phyloP scores from a whole-genome alignment of 345 rosid species.

The Acer campestre region DNA sequence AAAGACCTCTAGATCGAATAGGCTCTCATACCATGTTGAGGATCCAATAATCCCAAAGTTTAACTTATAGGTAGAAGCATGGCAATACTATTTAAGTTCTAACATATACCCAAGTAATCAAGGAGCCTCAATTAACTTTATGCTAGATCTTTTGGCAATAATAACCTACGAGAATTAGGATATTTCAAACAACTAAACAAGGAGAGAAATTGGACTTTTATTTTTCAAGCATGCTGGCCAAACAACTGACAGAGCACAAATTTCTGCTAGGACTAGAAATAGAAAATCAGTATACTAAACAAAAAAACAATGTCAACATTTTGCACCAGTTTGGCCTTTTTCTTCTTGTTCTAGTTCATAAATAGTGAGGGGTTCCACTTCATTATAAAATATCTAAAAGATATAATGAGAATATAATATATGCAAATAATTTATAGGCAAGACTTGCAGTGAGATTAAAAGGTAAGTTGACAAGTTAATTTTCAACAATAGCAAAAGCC shows the following conservation, averaged over 20 bases:
- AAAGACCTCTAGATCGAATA: not conserved
- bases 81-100: not conserved
- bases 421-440: not conserved
- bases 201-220: not conserved
- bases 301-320: not conserved
- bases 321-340: not conserved
- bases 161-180: not conserved
- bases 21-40: not conserved
- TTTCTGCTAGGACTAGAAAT: not conserved
- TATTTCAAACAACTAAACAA: not conserved
- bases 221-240: not conserved
- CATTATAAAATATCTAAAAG: not conserved
- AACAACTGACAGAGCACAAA: not conserved
- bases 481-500: slow-evolving; percentile 14
- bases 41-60: not conserved
- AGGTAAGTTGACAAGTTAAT: slow-evolving; percentile 7
- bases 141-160: not conserved
- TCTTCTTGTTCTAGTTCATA: not conserved
- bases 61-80: not conserved
- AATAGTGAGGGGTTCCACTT: not conserved
- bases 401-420: not conserved
- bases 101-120: not conserved
- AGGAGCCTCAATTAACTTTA: not conserved
- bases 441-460: slow-evolving; percentile 13
- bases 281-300: not conserved